A percentile compares a stretch with the other conserved stretches of the same genome.
These are phyloP conservation scores for Barnettozyma populi DNA, from an alignment of 805 yeast species.

Conservation along the genomic window DNA sequence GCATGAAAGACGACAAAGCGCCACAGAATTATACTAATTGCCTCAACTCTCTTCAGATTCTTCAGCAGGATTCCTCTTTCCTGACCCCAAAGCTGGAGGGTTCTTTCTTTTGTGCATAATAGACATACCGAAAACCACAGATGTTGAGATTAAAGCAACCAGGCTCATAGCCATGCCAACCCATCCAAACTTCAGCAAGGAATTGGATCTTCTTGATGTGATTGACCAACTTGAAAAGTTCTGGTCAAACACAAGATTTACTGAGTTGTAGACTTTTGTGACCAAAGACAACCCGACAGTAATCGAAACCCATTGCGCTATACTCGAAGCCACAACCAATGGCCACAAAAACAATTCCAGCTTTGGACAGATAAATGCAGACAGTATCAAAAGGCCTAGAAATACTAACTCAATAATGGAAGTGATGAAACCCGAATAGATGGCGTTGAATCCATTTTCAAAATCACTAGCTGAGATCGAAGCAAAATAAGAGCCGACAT, in stretches of 20 bases:
- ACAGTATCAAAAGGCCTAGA: neutral
- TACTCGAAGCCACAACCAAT: neutral
- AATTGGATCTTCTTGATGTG: neutral
- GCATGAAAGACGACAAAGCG: neutral
- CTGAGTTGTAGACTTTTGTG: neutral
- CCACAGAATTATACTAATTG: neutral
- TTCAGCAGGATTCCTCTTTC: neutral
- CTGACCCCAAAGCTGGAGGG: neutral
- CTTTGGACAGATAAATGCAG: neutral
- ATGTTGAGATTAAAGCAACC: neutral
- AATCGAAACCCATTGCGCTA: conserved; percentile 2
- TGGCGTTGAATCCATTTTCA: conserved; percentile 3
- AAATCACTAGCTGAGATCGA: neutral
- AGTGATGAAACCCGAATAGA: conserved; percentile 1
- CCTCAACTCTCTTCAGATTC: neutral
- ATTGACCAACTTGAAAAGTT: neutral
- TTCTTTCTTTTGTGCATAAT: neutral
- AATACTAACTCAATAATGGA: neutral
- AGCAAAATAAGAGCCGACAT: neutral
- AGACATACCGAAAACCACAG: neutral
- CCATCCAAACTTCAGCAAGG: conserved; percentile 1
- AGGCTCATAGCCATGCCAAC: conserved; percentile 3
- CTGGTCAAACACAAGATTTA: neutral
- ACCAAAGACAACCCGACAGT: neutral
- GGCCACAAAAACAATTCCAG: neutral